Evolutionary conservation across 768 basidiomycete species (phyloP).

Genomic region (Tulasnella sp.): DNA sequence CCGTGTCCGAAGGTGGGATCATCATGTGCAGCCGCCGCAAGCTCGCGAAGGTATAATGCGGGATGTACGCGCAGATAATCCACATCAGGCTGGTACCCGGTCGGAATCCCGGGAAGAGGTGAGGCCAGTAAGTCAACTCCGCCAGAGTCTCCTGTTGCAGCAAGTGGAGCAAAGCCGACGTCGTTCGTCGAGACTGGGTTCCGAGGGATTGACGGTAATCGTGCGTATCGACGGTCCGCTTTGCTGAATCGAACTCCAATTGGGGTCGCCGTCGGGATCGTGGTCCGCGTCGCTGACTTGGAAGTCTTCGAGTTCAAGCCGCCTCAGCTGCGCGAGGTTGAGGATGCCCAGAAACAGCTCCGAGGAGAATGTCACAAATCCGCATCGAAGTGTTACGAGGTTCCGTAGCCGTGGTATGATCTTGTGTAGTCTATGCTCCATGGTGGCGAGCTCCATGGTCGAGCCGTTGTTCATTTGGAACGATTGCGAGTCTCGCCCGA

Average conservation of each 20-base stretch:
- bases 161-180: background rate
- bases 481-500: background rate
- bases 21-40: background rate
- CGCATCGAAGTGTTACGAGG: background rate
- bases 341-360: background rate
- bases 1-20: background rate
- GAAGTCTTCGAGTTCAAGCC: background rate
- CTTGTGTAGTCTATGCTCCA: background rate
- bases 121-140: background rate
- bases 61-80: background rate
- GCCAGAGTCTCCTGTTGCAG: background rate
- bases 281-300: background rate
- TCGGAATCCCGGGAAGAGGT: background rate
- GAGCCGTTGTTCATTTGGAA: background rate
- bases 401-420: background rate
- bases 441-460: background rate
- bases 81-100: background rate
- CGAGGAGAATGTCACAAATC: background rate
- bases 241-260: background rate
- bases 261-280: background rate
- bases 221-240: background rate
- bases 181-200: background rate
- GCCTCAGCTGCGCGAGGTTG: background rate
- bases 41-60: background rate
- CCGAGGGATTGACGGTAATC: background rate